phyloP scores from a whole-genome alignment of 257 asterid genomes.

The Eucommia ulmoides region DNA sequence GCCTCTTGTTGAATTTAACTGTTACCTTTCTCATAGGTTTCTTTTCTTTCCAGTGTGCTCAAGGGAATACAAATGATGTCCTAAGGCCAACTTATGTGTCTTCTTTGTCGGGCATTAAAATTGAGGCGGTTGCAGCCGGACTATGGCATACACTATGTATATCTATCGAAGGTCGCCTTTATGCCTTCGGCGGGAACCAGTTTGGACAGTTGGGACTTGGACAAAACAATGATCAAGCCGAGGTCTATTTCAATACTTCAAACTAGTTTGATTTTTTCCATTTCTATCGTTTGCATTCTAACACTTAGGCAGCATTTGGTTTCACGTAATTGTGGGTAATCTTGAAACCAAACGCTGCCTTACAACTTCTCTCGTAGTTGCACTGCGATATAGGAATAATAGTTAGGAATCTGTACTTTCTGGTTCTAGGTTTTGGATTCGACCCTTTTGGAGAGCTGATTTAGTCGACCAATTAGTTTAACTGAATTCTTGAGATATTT shows the following conservation, averaged over 20 bases:
- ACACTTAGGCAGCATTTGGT: neutral
- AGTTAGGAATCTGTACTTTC: too few relatives aligned
- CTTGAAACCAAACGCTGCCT: neutral
- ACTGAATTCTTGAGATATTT: too few relatives aligned
- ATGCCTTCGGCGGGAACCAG: slow-evolving; percentile 72
- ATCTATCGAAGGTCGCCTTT: slow-evolving; percentile 36
- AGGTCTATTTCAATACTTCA: slow-evolving; percentile 27
- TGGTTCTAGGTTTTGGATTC: too few relatives aligned
- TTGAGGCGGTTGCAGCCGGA: slow-evolving; percentile 59
- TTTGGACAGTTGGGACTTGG: slow-evolving; percentile 75
- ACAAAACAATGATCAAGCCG: slow-evolving; percentile 40
- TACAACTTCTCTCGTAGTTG: too few relatives aligned
- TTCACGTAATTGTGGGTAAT: neutral
- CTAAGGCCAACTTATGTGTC: slow-evolving; percentile 51
- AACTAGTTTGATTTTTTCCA: neutral
- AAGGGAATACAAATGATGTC: too few relatives aligned
- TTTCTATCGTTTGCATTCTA: neutral
- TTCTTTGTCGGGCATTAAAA: slow-evolving; percentile 31
- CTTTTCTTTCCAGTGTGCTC: too few relatives aligned
- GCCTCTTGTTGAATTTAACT: too few relatives aligned
- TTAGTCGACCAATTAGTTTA: too few relatives aligned
- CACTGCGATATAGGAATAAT: too few relatives aligned
- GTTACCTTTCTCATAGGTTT: too few relatives aligned
- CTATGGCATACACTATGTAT: slow-evolving; percentile 68
- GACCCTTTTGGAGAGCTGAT: too few relatives aligned